Evolutionary conservation across 2,329 filamentous ascomycete genomes (phyloP).

Genomic region (Pseudogymnoascus sp.): DNA sequence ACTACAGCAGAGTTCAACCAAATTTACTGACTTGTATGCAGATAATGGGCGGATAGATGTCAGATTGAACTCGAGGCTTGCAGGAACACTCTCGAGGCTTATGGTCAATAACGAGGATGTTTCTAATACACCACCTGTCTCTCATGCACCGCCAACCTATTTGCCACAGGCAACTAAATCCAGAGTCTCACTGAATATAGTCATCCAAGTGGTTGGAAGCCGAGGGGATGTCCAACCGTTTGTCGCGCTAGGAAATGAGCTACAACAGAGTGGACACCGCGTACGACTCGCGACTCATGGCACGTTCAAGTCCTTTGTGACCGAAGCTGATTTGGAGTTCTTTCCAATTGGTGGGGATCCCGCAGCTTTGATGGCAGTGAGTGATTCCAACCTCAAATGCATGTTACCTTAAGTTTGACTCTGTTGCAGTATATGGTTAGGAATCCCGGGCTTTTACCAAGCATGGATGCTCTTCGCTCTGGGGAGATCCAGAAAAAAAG

Average conservation of each 20-base stretch:
- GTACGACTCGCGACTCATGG: slow-evolving; percentile 49
- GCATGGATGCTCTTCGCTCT: slow-evolving; percentile 55
- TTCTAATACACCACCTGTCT: neutral
- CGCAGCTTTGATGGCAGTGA: slow-evolving; percentile 37
- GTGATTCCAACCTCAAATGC: neutral
- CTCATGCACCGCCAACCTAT: neutral
- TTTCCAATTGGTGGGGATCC: slow-evolving; percentile 51
- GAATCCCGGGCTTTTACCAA: slow-evolving; percentile 75
- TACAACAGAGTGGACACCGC: slow-evolving; percentile 43
- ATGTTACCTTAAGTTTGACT: neutral
- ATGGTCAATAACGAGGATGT: slow-evolving; percentile 51
- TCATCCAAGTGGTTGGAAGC: slow-evolving; percentile 47
- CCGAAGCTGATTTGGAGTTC: slow-evolving; percentile 46
- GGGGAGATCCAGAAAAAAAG: slow-evolving; percentile 68
- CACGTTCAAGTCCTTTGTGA: slow-evolving; percentile 45
- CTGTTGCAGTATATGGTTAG: slow-evolving; percentile 69
- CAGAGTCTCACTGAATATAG: slow-evolving; percentile 42
- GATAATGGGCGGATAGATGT: slow-evolving; percentile 49
- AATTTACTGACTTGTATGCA: slow-evolving; percentile 15
- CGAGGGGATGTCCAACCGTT: slow-evolving; percentile 53
- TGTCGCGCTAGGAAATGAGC: slow-evolving; percentile 44
- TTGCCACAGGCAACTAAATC: slow-evolving; percentile 5
- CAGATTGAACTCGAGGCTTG: slow-evolving; percentile 39
- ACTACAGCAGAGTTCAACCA: neutral
- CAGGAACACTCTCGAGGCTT: slow-evolving; percentile 30